Conservation (phyloP, 2,329 filamentous ascomycete species). For the Aspergillus sp. region DNA sequence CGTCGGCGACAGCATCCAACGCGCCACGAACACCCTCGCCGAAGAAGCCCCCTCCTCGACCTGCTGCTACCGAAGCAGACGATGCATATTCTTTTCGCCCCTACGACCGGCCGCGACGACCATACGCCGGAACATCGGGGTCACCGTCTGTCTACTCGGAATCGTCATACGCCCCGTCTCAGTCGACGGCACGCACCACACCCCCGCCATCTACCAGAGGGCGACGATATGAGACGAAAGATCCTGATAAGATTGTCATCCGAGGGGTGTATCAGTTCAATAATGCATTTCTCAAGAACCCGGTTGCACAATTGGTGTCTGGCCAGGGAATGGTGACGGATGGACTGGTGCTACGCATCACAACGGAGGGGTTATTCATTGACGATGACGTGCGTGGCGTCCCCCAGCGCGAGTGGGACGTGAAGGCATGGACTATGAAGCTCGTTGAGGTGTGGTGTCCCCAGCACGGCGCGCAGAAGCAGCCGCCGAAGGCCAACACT, state of each 20-base stretch:
- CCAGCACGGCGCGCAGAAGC: slow-evolving; percentile 51
- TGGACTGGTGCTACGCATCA: slow-evolving; percentile 85
- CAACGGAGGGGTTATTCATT: slow-evolving; percentile 92
- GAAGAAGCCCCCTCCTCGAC: slow-evolving; percentile 34
- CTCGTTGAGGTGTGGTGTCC: slow-evolving; percentile 82
- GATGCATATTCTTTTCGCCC: slow-evolving; percentile 72
- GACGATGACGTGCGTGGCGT: slow-evolving; percentile 91
- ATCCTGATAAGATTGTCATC: slow-evolving; percentile 95
- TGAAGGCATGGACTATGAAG: slow-evolving; percentile 97
- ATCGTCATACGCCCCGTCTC: slow-evolving; percentile 79
- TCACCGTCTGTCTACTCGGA: slow-evolving; percentile 71
- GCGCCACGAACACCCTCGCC: slow-evolving; percentile 38
- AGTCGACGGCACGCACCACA: slow-evolving; percentile 78
- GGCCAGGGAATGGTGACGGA: slow-evolving; percentile 85
- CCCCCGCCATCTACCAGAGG: slow-evolving; percentile 75
- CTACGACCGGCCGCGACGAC: slow-evolving; percentile 66
- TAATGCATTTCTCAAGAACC: slow-evolving; percentile 83
- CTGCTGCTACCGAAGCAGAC: slow-evolving; percentile 54
- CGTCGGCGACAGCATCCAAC: slow-evolving; percentile 19
- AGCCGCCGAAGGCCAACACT: slow-evolving; percentile 26
- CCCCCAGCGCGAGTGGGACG: slow-evolving; percentile 95
- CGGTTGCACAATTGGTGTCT: slow-evolving; percentile 83
- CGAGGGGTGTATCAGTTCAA: slow-evolving; percentile 90
- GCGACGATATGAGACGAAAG: slow-evolving; percentile 78
- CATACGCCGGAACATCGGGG: slow-evolving; percentile 60